Evolutionary conservation across 225 moss, liverwort and hornwort species (phyloP).

Genomic region (Polytrichum commune): DNA sequence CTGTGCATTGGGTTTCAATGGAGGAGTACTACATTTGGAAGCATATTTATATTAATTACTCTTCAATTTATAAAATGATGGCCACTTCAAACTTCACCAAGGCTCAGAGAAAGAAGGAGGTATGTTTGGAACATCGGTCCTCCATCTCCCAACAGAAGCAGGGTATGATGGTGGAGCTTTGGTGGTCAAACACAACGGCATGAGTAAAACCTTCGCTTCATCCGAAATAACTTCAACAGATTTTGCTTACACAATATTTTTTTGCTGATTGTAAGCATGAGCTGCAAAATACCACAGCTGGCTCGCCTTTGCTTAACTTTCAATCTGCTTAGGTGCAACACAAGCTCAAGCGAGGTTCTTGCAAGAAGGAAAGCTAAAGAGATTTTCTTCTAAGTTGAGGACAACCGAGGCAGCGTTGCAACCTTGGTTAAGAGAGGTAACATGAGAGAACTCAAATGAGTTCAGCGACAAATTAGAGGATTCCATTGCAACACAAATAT

Average conservation of each 20-base stretch:
- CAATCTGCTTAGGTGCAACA: constrained; percentile 16
- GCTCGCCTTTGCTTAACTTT: constrained; percentile 15
- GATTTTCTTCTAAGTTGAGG: constrained; percentile 7
- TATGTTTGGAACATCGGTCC: constrained; percentile 15
- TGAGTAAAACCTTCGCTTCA: constrained; percentile 10
- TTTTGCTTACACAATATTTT: constrained; percentile 11
- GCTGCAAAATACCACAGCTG: constrained; percentile 6
- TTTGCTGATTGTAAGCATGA: constrained; percentile 22
- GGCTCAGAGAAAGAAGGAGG: constrained; percentile 13
- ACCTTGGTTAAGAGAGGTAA: constrained; percentile 16
- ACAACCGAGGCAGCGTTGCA: constrained; percentile 12
- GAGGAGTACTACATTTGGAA: constrained; percentile 11
- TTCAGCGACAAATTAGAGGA: constrained; percentile 7
- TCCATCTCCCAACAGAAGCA: constrained; percentile 15
- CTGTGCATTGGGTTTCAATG: constrained; percentile 17
- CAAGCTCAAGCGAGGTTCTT: not conserved
- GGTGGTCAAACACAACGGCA: constrained; percentile 4
- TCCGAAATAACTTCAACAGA: constrained; percentile 7
- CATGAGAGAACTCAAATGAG: not conserved
- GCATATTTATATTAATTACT: constrained; percentile 12
- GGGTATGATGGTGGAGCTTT: constrained; percentile 15
- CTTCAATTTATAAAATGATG: constrained; percentile 1
- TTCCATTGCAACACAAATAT: constrained; percentile 22
- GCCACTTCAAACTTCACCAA: constrained; percentile 12
- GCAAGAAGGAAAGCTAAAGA: not conserved